Evolutionary conservation across 768 basidiomycete species (phyloP).

Genomic region (Dentipellis fragilis): DNA sequence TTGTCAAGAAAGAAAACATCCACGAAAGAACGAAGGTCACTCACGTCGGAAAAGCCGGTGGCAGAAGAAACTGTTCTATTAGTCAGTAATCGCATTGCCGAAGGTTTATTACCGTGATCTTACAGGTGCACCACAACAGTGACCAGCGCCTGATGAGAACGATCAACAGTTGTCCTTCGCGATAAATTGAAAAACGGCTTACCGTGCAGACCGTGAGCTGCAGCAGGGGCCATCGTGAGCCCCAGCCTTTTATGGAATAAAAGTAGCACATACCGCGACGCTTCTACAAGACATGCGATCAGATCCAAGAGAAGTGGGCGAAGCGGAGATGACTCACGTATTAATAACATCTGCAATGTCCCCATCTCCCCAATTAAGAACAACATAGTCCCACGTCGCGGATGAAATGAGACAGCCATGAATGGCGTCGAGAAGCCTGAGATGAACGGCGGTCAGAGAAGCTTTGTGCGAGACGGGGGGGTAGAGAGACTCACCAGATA

Average conservation of each 20-base stretch:
- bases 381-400: conserved; percentile 10
- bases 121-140: conserved; percentile 10
- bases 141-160: conserved; percentile 1
- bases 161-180: not conserved
- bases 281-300: not conserved
- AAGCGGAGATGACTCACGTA: not conserved
- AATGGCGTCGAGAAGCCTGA: conserved; percentile 7
- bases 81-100: not conserved
- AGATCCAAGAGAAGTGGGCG: not conserved
- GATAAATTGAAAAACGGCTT: not conserved
- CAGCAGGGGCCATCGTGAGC: too few relatives aligned
- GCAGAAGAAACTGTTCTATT: conserved; percentile 6
- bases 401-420: conserved; percentile 9
- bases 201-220: conserved; percentile 12
- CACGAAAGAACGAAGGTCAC: not conserved
- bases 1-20: not conserved
- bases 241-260: too few relatives aligned
- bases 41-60: conserved; percentile 6
- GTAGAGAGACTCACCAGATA: conserved; percentile 3
- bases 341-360: not conserved
- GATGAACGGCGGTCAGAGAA: too few relatives aligned
- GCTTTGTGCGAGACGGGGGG: not conserved
- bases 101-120: not conserved
- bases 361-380: conserved; percentile 11
- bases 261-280: not conserved